A percentile compares a stretch with the other conserved stretches of the same genome.
These are phyloP conservation scores for Alnus glutinosa DNA, from an alignment of 306 rosid species.

Conservation along the genomic window DNA sequence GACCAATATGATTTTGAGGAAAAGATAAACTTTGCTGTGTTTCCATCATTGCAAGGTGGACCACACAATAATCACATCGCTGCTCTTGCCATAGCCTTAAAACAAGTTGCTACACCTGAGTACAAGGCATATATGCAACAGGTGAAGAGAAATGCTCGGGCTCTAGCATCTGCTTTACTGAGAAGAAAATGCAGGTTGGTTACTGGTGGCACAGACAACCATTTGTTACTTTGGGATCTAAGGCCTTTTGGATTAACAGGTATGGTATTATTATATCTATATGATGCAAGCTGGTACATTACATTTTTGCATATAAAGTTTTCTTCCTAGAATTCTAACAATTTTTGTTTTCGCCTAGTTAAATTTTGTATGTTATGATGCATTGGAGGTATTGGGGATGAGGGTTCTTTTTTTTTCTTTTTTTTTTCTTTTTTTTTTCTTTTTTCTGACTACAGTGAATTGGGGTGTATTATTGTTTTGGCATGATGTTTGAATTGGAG, in stretches of 20 bases:
- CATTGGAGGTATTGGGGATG: neutral
- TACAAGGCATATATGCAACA: constrained; percentile 90
- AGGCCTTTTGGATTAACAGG: constrained; percentile 91
- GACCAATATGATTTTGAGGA: constrained; percentile 88
- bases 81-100: constrained; percentile 94
- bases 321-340: neutral
- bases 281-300: constrained; percentile 1
- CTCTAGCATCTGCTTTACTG: constrained; percentile 75
- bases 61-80: constrained; percentile 98
- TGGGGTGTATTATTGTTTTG: neutral
- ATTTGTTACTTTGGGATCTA: constrained; percentile 92
- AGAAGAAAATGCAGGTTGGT: constrained; percentile 79
- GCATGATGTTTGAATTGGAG: neutral
- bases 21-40: constrained; percentile 87
- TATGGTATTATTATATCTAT: constrained; percentile 18
- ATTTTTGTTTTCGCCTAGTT: neutral
- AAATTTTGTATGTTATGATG: neutral
- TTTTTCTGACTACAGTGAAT: neutral
- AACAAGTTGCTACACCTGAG: constrained; percentile 83
- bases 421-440: neutral
- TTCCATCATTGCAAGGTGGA: constrained; percentile 96
- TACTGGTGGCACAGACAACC: constrained; percentile 96
- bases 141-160: constrained; percentile 93
- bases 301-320: constrained; percentile 17
- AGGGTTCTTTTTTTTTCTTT: neutral